Conservation (phyloP, 1,284 basidiomycete species). For the Ceratobasidium sp. region DNA sequence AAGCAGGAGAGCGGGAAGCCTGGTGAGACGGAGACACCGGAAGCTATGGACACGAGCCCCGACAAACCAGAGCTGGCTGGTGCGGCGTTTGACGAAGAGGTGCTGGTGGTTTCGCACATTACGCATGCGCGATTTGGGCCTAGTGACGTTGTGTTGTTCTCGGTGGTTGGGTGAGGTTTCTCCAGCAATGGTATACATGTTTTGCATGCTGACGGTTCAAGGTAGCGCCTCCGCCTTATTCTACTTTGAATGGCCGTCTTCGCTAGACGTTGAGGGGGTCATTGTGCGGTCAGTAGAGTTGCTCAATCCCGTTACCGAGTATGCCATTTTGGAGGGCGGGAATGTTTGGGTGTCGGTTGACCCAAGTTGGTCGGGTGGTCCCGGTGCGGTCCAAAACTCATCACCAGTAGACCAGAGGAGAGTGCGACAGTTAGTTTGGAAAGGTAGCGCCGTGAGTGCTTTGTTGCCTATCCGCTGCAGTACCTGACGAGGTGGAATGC, state of each 20-base stretch:
- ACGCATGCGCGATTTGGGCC: constrained; percentile 55
- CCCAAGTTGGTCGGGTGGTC: constrained; percentile 35
- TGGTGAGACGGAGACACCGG: constrained; percentile 53
- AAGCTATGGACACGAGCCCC: constrained; percentile 49
- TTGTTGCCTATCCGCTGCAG: not conserved
- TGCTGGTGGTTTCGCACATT: constrained; percentile 70
- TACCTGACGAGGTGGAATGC: not conserved
- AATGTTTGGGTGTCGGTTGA: constrained; percentile 52
- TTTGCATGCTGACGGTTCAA: not conserved
- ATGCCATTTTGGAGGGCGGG: constrained; percentile 35
- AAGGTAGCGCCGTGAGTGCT: constrained; percentile 41
- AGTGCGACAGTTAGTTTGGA: constrained; percentile 46
- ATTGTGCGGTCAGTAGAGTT: constrained; percentile 46
- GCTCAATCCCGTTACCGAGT: constrained; percentile 51
- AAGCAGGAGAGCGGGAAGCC: constrained; percentile 52
- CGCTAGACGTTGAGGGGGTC: constrained; percentile 19
- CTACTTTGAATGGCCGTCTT: constrained; percentile 57
- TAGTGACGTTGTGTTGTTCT: constrained; percentile 69
- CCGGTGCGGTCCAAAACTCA: not conserved
- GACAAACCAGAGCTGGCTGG: constrained; percentile 21
- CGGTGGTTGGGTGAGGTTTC: constrained; percentile 71
- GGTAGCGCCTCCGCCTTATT: constrained; percentile 79
- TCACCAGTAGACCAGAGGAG: not conserved
- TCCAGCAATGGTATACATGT: not conserved
- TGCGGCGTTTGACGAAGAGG: constrained; percentile 53